A percentile compares a stretch with the other conserved stretches of the same genome.
Evolutionary conservation across 228 moss, liverwort and hornwort genomes (phyloP).

Genomic region (Sphagnum fallax): DNA sequence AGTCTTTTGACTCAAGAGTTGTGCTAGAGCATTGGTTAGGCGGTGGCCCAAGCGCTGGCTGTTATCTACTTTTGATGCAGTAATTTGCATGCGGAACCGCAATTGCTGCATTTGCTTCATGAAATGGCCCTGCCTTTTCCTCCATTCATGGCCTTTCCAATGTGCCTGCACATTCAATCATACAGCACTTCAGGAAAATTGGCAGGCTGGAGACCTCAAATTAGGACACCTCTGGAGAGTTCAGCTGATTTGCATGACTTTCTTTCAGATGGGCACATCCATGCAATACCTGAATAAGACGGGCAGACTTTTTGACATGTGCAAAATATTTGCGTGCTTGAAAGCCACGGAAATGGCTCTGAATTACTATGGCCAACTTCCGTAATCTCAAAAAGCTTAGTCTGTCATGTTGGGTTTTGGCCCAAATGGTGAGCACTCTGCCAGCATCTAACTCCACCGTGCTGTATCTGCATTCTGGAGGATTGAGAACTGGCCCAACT

Average conservation of each 20-base stretch:
- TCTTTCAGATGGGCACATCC: too few relatives aligned
- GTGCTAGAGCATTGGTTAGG: conserved; percentile 62
- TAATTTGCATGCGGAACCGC: conserved; percentile 57
- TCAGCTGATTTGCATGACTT: not conserved
- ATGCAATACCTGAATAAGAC: conserved; percentile 46
- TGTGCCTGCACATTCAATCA: conserved; percentile 30
- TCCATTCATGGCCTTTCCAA: conserved; percentile 51
- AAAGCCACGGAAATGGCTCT: conserved; percentile 44
- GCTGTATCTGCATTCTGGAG: not conserved
- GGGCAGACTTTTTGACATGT: conserved; percentile 16
- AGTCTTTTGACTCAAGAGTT: conserved; percentile 60
- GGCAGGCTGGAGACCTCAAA: not conserved
- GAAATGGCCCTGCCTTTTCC: conserved; percentile 35
- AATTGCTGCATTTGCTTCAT: conserved; percentile 42
- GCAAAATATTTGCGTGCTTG: conserved; percentile 21
- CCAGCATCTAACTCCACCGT: conserved; percentile 17
- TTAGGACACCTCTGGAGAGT: not conserved
- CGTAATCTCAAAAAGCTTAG: conserved; percentile 23
- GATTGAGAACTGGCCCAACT: conserved; percentile 6
- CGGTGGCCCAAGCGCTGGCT: conserved; percentile 69
- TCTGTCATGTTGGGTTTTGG: conserved; percentile 14
- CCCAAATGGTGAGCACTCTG: conserved; percentile 17
- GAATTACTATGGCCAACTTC: conserved; percentile 25
- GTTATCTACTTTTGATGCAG: conserved; percentile 58
- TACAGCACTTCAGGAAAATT: not conserved